phyloP scores from a whole-genome alignment of 2,329 filamentous ascomycete genomes.

The Bretziella fagacearum region DNA sequence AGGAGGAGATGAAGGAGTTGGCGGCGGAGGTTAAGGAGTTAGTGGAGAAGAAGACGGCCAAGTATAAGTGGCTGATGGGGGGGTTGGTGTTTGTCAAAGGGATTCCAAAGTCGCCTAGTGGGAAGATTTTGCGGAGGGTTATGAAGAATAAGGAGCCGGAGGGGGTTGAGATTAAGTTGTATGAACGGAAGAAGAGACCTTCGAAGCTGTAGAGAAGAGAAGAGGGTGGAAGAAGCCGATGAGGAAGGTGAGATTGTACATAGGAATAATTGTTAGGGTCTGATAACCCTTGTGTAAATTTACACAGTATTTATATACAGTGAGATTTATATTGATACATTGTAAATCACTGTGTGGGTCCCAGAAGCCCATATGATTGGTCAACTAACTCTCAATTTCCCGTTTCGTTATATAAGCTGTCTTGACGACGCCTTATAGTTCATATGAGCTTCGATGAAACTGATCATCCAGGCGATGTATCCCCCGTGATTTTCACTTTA shows the following conservation, averaged over 20 bases:
- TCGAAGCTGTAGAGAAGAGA: slow-evolving; percentile 13
- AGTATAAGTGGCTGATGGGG: slow-evolving; percentile 51
- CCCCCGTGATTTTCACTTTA: no score
- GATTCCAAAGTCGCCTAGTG: slow-evolving; percentile 53
- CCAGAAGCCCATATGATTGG: neutral
- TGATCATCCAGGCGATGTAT: no score
- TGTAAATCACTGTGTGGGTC: neutral
- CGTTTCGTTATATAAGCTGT: neutral
- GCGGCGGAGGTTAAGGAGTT: slow-evolving; percentile 38
- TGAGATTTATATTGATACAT: neutral
- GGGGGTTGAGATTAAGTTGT: slow-evolving; percentile 23
- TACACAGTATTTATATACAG: neutral
- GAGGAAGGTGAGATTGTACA: no score
- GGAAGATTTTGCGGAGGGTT: slow-evolving; percentile 30
- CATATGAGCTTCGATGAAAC: neutral
- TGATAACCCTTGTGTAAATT: neutral
- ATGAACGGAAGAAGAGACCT: slow-evolving; percentile 14
- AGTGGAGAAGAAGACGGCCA: slow-evolving; percentile 41
- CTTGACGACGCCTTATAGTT: neutral
- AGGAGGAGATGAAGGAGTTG: slow-evolving; percentile 24
- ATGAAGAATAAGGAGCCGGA: slow-evolving; percentile 26
- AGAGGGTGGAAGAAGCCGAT: neutral
- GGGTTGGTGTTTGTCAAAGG: slow-evolving; percentile 51
- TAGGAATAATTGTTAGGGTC: neutral
- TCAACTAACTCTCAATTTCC: neutral